Conservation (phyloP, 2,329 filamentous ascomycete species). For the Aspergillus pseudoterreus region DNA sequence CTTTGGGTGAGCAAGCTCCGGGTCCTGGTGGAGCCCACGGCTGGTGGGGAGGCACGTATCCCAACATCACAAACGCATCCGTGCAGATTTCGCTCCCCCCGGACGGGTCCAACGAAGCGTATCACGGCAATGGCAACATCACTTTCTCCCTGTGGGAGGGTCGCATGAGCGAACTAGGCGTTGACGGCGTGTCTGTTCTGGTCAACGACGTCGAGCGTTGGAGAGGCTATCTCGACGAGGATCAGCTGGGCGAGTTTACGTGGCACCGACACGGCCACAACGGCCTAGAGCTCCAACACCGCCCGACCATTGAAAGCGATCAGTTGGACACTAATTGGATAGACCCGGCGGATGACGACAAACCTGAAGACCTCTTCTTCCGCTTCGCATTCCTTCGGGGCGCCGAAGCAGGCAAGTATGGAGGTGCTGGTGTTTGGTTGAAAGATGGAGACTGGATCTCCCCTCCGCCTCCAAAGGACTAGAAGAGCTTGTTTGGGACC, state of each 20-base stretch:
- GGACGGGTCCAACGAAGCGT: conserved; percentile 22
- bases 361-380: conserved; percentile 43
- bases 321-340: conserved; percentile 8
- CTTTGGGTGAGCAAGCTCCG: conserved; percentile 54
- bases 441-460: conserved; percentile 35
- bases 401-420: conserved; percentile 37
- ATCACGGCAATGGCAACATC: conserved; percentile 43
- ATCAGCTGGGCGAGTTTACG: conserved; percentile 46
- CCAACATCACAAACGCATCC: conserved; percentile 52
- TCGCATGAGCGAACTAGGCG: conserved; percentile 36
- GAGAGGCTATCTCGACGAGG: conserved; percentile 53
- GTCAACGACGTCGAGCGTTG: conserved; percentile 64
- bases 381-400: conserved; percentile 46
- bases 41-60: conserved; percentile 41
- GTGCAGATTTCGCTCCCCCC: conserved; percentile 44
- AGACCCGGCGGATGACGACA: conserved; percentile 22
- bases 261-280: conserved; percentile 45
- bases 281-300: conserved; percentile 33
- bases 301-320: conserved; percentile 22
- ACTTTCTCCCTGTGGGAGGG: conserved; percentile 44
- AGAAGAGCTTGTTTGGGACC: conserved; percentile 7
- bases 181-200: conserved; percentile 57
- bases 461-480: conserved; percentile 23
- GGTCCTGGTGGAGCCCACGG: conserved; percentile 42
- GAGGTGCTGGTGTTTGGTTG: conserved; percentile 38